Percentiles rank a stretch among this genome's conserved stretches.
These are phyloP conservation scores for Fagopyrum homotropicum DNA, from an alignment of 148 eudicot species.

Conservation along the genomic window DNA sequence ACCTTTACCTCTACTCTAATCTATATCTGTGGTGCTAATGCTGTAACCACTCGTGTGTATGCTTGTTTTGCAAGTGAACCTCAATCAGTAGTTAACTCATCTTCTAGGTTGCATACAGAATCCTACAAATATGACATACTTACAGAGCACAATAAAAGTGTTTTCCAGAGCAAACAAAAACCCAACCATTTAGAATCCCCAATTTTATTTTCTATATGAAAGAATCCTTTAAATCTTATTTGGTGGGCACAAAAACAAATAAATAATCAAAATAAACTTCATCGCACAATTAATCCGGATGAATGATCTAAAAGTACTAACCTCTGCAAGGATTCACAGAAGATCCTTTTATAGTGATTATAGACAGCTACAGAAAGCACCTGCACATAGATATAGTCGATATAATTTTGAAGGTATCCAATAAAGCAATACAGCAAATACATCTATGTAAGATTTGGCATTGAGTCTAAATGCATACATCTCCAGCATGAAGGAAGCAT, in stretches of 20 bases:
- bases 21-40: background rate
- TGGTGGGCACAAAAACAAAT: no score
- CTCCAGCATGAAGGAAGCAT: no score
- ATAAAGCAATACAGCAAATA: no score
- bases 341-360: slow-evolving; percentile 87
- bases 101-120: background rate
- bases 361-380: slow-evolving; percentile 92
- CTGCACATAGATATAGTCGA: slow-evolving; percentile 21
- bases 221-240: no score
- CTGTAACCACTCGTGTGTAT: background rate
- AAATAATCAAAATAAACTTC: no score
- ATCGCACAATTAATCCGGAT: background rate
- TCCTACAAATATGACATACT: background rate
- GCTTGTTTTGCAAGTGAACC: background rate
- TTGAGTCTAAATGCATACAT: no score
- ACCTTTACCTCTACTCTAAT: background rate
- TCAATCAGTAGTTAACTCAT: background rate
- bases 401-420: no score
- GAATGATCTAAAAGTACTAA: slow-evolving; percentile 24
- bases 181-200: no score
- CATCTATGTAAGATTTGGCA: no score
- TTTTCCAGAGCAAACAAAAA: no score
- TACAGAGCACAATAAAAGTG: background rate
- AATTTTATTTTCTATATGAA: no score
- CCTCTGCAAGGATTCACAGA: slow-evolving; percentile 58